These are phyloP conservation scores for Ulmus americana DNA, from an alignment of 331 rosid species.

Conservation along the genomic window DNA sequence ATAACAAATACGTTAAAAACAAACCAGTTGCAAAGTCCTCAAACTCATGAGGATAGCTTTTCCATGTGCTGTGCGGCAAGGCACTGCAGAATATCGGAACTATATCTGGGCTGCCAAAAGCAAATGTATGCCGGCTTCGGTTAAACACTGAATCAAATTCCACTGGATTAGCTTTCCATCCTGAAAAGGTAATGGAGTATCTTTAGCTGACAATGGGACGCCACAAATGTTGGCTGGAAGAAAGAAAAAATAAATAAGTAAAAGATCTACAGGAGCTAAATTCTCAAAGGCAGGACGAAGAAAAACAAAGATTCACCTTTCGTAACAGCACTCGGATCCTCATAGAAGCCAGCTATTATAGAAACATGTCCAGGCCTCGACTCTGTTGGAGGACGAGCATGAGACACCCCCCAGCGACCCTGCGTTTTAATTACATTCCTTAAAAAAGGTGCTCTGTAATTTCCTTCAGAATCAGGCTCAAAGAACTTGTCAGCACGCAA, in stretches of 20 bases:
- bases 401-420: constrained; percentile 94
- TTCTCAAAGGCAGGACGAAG: constrained; percentile 4
- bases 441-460: constrained; percentile 68
- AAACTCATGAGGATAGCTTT: constrained; percentile 66
- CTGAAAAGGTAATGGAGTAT: constrained; percentile 33
- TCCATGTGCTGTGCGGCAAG: constrained; percentile 80
- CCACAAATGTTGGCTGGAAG: background rate
- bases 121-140: constrained; percentile 62
- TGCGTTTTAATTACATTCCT: constrained; percentile 53
- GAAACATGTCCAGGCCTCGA: constrained; percentile 88
- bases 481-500: constrained; percentile 85
- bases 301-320: constrained; percentile 44
- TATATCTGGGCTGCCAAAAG: constrained; percentile 85
- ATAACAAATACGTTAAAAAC: constrained; percentile 11
- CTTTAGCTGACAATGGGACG: constrained; percentile 20
- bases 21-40: constrained; percentile 88
- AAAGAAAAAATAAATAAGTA: background rate
- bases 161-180: constrained; percentile 93
- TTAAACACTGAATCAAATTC: constrained; percentile 89
- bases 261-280: background rate
- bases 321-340: constrained; percentile 90
- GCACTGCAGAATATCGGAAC: constrained; percentile 83
- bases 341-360: constrained; percentile 84
- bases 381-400: constrained; percentile 93
- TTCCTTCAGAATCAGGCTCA: constrained; percentile 64